Evolutionary conservation across 1,139 yeast species (phyloP).

Genomic region (Geotrichum bryndzae): DNA sequence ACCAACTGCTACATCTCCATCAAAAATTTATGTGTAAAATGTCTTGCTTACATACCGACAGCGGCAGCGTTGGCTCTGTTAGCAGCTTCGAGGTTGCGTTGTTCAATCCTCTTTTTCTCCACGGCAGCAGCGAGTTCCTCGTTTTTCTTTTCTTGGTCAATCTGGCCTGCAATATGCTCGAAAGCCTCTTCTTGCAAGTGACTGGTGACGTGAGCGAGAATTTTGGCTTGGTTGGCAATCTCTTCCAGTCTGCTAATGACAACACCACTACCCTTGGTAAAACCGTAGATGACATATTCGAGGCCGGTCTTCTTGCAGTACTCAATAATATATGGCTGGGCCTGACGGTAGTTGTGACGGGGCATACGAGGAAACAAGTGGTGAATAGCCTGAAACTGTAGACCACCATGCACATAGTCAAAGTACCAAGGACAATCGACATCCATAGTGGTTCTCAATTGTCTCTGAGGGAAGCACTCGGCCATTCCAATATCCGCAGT

Average conservation of each 20-base stretch:
- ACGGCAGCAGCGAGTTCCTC: slow-evolving; percentile 14
- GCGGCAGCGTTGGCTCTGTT: slow-evolving; percentile 15
- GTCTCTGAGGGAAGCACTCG: slow-evolving; percentile 78
- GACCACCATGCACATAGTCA: slow-evolving; percentile 86
- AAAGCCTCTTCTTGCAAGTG: slow-evolving; percentile 27
- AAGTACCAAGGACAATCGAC: slow-evolving; percentile 92
- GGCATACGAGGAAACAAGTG: slow-evolving; percentile 88
- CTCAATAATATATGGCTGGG: slow-evolving; percentile 63
- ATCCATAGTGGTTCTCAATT: slow-evolving; percentile 88
- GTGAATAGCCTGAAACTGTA: slow-evolving; percentile 87
- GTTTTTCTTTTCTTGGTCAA: slow-evolving; percentile 12
- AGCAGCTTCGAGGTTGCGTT: slow-evolving; percentile 13
- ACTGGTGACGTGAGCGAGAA: slow-evolving; percentile 62
- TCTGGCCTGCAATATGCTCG: slow-evolving; percentile 8
- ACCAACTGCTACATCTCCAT: neutral
- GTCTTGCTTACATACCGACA: neutral
- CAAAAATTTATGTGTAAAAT: neutral
- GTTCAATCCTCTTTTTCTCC: slow-evolving; percentile 9
- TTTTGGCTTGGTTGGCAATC: slow-evolving; percentile 71
- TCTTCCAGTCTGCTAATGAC: slow-evolving; percentile 68
- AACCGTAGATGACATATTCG: slow-evolving; percentile 78
- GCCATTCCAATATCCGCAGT: slow-evolving; percentile 77
- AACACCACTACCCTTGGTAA: slow-evolving; percentile 65
- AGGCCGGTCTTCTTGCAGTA: slow-evolving; percentile 77
- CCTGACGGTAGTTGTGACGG: slow-evolving; percentile 72